A percentile compares a stretch with the other conserved stretches of the same genome.
These are phyloP conservation scores for Talaromyces sp. DNA, from an alignment of 2,329 filamentous ascomycete species.

Conservation along the genomic window DNA sequence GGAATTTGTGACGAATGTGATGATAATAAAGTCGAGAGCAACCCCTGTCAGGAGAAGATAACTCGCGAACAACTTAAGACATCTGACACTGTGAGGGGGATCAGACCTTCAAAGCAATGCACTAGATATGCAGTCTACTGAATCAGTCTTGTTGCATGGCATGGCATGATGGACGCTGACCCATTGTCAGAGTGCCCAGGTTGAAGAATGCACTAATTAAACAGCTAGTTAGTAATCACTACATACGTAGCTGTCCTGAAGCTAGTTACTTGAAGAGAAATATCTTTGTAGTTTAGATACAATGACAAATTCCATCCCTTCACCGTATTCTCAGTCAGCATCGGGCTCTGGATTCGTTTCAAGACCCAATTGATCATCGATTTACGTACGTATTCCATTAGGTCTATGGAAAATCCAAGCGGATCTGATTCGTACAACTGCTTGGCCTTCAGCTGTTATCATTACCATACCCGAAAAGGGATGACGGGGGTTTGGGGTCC, in stretches of 20 bases:
- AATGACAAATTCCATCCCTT: background rate
- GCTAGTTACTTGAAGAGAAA: no score
- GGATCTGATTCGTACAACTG: background rate
- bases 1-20: background rate
- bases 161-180: background rate
- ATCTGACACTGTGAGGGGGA: background rate
- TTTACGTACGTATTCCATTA: background rate
- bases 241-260: background rate
- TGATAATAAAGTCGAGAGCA: background rate
- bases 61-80: background rate
- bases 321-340: background rate
- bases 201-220: constrained; percentile 1
- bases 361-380: background rate
- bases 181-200: background rate
- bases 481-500: background rate
- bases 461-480: background rate
- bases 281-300: background rate
- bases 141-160: constrained; percentile 2
- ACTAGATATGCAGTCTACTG: constrained; percentile 7
- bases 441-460: background rate
- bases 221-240: no score
- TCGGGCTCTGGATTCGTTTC: background rate
- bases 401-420: background rate
- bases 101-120: constrained; percentile 3
- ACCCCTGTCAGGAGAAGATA: background rate